Percentiles rank a stretch among this genome's conserved stretches.
phyloP scores from a whole-genome alignment of 768 basidiomycete species.

The Suillus lakei region DNA sequence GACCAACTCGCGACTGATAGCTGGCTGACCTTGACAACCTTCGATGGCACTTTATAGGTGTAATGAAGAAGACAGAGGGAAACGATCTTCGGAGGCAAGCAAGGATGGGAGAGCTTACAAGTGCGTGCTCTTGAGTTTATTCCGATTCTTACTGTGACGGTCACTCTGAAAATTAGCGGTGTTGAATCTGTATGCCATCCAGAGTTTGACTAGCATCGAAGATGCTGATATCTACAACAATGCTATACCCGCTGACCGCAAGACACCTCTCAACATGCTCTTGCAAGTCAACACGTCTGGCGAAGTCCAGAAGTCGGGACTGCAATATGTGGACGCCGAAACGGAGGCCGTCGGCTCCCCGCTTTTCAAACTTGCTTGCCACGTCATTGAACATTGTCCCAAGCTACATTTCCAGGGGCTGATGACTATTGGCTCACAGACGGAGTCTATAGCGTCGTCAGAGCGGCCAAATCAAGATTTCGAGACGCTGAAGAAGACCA shows the following conservation, averaged over 20 bases:
- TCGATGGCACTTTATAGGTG: slow-evolving; percentile 97
- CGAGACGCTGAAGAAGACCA: slow-evolving; percentile 63
- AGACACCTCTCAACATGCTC: slow-evolving; percentile 73
- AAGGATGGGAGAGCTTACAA: slow-evolving; percentile 86
- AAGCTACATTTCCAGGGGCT: slow-evolving; percentile 79
- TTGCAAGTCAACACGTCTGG: slow-evolving; percentile 95
- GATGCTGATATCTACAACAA: slow-evolving; percentile 82
- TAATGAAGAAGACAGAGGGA: slow-evolving; percentile 9
- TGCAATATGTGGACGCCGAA: slow-evolving; percentile 57
- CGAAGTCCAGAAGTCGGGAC: slow-evolving; percentile 90
- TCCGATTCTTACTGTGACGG: slow-evolving; percentile 9
- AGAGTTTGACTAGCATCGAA: slow-evolving; percentile 85
- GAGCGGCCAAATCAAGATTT: slow-evolving; percentile 75
- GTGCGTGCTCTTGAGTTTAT: slow-evolving; percentile 45
- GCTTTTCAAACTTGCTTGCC: slow-evolving; percentile 65
- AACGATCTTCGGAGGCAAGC: slow-evolving; percentile 77
- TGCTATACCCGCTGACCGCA: slow-evolving; percentile 60
- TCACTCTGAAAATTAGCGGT: slow-evolving; percentile 56
- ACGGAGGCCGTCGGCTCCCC: slow-evolving; percentile 47
- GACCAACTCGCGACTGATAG: background rate
- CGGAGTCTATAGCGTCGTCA: slow-evolving; percentile 57
- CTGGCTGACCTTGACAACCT: slow-evolving; percentile 79
- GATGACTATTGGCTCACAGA: slow-evolving; percentile 95
- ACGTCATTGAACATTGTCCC: slow-evolving; percentile 76
- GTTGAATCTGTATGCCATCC: slow-evolving; percentile 85